Base-by-base conservation (phyloP, 257 asterid species). In the Avicennia marina region DNA sequence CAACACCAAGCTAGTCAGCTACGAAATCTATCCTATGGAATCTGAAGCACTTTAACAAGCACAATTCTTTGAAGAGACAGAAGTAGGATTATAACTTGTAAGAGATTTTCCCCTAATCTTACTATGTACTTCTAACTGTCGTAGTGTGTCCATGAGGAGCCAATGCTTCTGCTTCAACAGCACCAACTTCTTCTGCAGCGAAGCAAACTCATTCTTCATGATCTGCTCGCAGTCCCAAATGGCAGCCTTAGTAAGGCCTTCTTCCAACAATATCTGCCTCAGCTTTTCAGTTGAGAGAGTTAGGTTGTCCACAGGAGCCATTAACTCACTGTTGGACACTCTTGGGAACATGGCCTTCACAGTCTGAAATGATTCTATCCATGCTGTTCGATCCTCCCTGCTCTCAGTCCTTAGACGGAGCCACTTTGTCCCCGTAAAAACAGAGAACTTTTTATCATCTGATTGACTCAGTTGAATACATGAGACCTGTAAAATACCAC, bases 381-480 rank as follows among this genome's bases (percentile, higher is more conserved):
- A 91, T 31, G 94, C 74, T 4, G 62, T 42, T 57, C 84, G 74
- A 66, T 85, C 95, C 56, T 91, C 96, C 67, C 94, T 75, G 16
- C 74, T 81, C 64, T 91, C 95, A 26, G 98, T 93, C 78, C 94
- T 83, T 53, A 91, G 71, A 68, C 81, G 96, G 68, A 91, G 81
- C 75, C 81, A 83, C 82, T 88, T 91, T 26, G 96, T 91, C 56
- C 98, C 98, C 47, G 98, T 88, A 51, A 83, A 88, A 40, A 91
- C 78, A 32, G 95, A 85, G 80, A 88, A 91, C 70, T 94, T 88
- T 75, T 78, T 81, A 61, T 91, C 96, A 65, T 91, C 98, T 32
- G 98, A 86, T 60, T 78, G 68, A 65, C 94, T 88, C 85, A 80
- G 96, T 21, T 89, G 69, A 40, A 91, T 74, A 13, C 95, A 81